phyloP scores from a whole-genome alignment of 805 yeast species.

The Priceomyces fermenticarens region DNA sequence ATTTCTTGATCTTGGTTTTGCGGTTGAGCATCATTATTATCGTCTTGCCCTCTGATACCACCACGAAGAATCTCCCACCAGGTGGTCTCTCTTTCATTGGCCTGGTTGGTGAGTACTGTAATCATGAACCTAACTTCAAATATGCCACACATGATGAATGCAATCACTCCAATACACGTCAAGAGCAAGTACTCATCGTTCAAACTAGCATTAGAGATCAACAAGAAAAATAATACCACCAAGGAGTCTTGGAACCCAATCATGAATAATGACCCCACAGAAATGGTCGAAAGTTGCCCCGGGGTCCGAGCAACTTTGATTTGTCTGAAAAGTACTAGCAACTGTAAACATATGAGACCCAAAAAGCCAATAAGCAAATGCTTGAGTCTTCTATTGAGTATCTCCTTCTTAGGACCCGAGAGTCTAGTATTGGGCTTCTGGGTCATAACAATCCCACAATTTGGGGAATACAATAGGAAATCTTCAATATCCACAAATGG shows the following conservation, averaged over 20 bases:
- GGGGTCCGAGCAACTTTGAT: slow-evolving; percentile 75
- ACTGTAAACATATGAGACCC: slow-evolving; percentile 46
- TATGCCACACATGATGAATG: slow-evolving; percentile 66
- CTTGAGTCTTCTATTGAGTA: slow-evolving; percentile 34
- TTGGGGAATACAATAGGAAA: slow-evolving; percentile 80
- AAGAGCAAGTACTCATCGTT: slow-evolving; percentile 62
- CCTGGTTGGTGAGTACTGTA: slow-evolving; percentile 64
- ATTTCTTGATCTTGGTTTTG: too few relatives aligned
- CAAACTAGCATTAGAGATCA: slow-evolving; percentile 49
- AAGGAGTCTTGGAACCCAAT: slow-evolving; percentile 73
- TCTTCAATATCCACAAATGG: slow-evolving; percentile 56
- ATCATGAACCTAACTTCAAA: slow-evolving; percentile 76
- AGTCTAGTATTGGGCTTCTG: slow-evolving; percentile 15
- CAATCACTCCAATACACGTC: slow-evolving; percentile 65
- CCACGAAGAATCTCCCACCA: slow-evolving; percentile 69
- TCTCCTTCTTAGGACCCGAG: slow-evolving; percentile 60
- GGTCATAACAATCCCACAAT: slow-evolving; percentile 65
- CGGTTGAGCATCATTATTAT: slow-evolving; percentile 2
- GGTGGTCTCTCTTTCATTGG: slow-evolving; percentile 65
- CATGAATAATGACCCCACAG: slow-evolving; percentile 52
- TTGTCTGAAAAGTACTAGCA: slow-evolving; percentile 60
- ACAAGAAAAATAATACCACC: slow-evolving; percentile 57
- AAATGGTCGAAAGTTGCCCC: slow-evolving; percentile 69
- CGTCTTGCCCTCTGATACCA: slow-evolving; percentile 40
- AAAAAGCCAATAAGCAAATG: slow-evolving; percentile 42